Base-by-base conservation (phyloP, 1,139 yeast genomes). In the Yamadazyma friedrichii region DNA sequence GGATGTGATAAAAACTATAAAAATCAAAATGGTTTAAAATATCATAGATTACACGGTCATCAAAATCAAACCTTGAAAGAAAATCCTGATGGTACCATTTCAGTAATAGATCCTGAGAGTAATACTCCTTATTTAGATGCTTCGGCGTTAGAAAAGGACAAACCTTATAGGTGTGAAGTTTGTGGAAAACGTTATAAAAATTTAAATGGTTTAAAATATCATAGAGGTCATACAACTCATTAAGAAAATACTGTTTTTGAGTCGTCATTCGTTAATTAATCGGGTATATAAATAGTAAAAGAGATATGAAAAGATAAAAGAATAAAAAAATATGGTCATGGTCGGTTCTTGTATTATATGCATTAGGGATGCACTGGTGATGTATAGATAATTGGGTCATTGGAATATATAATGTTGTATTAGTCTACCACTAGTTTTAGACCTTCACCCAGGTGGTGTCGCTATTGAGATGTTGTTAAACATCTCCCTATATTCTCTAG, bases 1-100 rank as follows among this genome's bases (percentile, higher is more conserved):
- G 98, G 98, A 6, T 93, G 99, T 65, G 98, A 91, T 55, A 93
- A 93, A 71, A 91, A 94, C 29, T 93, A 93, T 66, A 93, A 93
- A 70, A 93, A 93, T 64, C 98, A 93, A 66, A 93, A 93, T 59
- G 99, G 99, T 11, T 75, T 93, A 58, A 93, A 93, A 62, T 93
- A 93, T 65, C 99, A 93, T 65, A 78, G 96, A 51, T 71, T 88
- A 50, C 99, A 93, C 62, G 99, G 99, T 37, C 98, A 93, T 64
- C 97, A 89, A 65, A 91, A 93, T 58, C 98, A 93, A 65, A 88
- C 88, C 30, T 68, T 93, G 46, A 85, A 88, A 58, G 88, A 85
- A 53, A 93, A 93, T 60, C 86, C 91, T 12, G 98, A 93, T 61
- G 98, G 98, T 6, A 84, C 96, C 1, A 85, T 85, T 49, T 83